Conservation (phyloP, 2,329 filamentous ascomycete species). For the Dothiorella sarmentorum region DNA sequence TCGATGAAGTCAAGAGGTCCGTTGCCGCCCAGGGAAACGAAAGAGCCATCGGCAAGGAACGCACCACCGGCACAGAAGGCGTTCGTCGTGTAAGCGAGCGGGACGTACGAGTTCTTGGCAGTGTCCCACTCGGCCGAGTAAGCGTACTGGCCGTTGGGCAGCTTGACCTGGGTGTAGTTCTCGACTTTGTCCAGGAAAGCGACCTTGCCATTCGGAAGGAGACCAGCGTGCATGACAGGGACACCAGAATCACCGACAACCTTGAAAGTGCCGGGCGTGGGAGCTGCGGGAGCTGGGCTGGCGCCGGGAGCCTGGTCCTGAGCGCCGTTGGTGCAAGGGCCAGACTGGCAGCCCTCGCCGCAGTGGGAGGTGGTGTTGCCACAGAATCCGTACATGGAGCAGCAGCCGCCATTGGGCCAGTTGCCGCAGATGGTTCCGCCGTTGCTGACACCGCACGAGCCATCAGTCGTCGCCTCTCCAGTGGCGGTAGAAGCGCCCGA, state of each 20-base stretch:
- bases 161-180: conserved; percentile 56
- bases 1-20: conserved; percentile 55
- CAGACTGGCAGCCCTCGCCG: conserved; percentile 56
- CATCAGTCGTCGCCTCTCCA: conserved; percentile 46
- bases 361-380: conserved; percentile 50
- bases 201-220: conserved; percentile 57
- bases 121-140: conserved; percentile 61
- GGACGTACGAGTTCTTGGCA: conserved; percentile 43
- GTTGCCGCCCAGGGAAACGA: conserved; percentile 57
- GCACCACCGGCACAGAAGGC: conserved; percentile 60
- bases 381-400: conserved; percentile 58
- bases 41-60: conserved; percentile 56
- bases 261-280: conserved; percentile 46
- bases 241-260: conserved; percentile 57
- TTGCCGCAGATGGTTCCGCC: conserved; percentile 50
- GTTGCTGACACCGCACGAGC: conserved; percentile 52
- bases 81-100: conserved; percentile 55
- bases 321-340: conserved; percentile 46
- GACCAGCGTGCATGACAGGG: conserved; percentile 60
- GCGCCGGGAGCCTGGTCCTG: conserved; percentile 40
- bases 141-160: conserved; percentile 54
- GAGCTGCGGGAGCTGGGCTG: conserved; percentile 45
- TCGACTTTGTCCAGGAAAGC: conserved; percentile 63
- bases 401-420: conserved; percentile 53
- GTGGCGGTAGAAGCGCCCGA: conserved; percentile 21